phyloP scores from a whole-genome alignment of 1,284 basidiomycete genomes.

The Pseudozyma thailandica region DNA sequence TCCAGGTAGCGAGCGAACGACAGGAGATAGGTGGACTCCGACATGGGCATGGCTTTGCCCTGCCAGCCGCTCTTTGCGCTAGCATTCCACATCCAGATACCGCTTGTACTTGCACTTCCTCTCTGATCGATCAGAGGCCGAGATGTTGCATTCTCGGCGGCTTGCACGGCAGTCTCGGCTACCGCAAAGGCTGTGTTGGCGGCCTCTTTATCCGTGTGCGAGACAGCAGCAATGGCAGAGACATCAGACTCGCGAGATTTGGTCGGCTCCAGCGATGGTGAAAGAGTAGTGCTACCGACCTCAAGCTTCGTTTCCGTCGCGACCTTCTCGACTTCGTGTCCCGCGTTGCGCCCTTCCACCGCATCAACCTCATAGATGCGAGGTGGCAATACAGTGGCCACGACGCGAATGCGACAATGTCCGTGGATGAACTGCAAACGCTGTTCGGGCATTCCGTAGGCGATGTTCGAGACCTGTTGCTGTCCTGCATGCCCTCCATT shows the following conservation, averaged over 20 bases:
- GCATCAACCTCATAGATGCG: conserved; percentile 20
- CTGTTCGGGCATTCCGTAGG: conserved; percentile 34
- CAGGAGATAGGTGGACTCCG: conserved; percentile 56
- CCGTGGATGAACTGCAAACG: conserved; percentile 53
- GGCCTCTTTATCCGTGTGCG: conserved; percentile 46
- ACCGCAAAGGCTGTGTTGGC: conserved; percentile 54
- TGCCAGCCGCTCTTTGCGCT: conserved; percentile 50
- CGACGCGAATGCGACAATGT: conserved; percentile 38
- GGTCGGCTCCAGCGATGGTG: conserved; percentile 15
- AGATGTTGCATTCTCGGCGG: conserved; percentile 38
- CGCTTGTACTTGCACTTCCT: conserved; percentile 28
- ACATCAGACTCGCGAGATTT: conserved; percentile 43
- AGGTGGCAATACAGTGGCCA: conserved; percentile 39
- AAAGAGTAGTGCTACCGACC: conserved; percentile 5
- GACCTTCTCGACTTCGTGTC: conserved; percentile 1
- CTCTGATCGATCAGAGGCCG: conserved; percentile 33
- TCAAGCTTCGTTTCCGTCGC: neutral
- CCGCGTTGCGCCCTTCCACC: conserved; percentile 2
- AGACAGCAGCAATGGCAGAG: conserved; percentile 48
- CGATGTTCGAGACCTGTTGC: conserved; percentile 16
- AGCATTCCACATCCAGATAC: conserved; percentile 58
- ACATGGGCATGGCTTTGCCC: conserved; percentile 42
- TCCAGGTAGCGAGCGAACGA: conserved; percentile 62
- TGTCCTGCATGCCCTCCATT: conserved; percentile 6
- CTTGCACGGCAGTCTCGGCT: conserved; percentile 51